phyloP scores from a whole-genome alignment of 495 filamentous ascomycete genomes.

The Corynascus novoguineensis region DNA sequence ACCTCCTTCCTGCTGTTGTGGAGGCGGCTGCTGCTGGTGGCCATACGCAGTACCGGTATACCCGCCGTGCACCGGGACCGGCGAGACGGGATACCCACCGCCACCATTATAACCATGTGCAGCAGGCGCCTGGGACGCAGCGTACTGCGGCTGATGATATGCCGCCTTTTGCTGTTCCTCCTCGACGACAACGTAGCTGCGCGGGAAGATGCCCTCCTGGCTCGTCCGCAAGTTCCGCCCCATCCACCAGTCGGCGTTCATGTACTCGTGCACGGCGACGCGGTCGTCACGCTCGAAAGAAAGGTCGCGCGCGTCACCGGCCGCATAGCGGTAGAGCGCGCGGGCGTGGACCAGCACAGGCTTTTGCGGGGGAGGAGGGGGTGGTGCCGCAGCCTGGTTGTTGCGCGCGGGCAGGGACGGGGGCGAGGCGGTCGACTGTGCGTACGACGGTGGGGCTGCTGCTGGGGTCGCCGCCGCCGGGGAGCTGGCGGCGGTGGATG shows the following conservation, averaged over 20 bases:
- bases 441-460: slow-evolving; percentile 44
- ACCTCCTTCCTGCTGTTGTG: slow-evolving; percentile 24
- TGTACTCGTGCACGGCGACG: slow-evolving; percentile 76
- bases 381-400: slow-evolving; percentile 38
- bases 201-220: slow-evolving; percentile 84
- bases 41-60: slow-evolving; percentile 36
- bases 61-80: slow-evolving; percentile 37
- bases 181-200: slow-evolving; percentile 68
- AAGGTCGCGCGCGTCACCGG: slow-evolving; percentile 72
- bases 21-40: slow-evolving; percentile 32
- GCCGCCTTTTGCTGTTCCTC: not conserved
- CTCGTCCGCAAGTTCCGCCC: slow-evolving; percentile 76
- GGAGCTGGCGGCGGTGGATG: slow-evolving; percentile 33
- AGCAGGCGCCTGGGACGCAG: not conserved
- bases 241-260: slow-evolving; percentile 97
- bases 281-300: slow-evolving; percentile 68
- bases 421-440: slow-evolving; percentile 48
- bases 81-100: not conserved
- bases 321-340: slow-evolving; percentile 78
- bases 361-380: slow-evolving; percentile 43
- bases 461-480: slow-evolving; percentile 41
- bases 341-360: slow-evolving; percentile 64
- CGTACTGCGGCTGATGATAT: slow-evolving; percentile 6
- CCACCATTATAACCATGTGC: too few species aligned
- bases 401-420: slow-evolving; percentile 50